These are phyloP conservation scores for Botryotinia calthae DNA, from an alignment of 2,329 filamentous ascomycete species.

Conservation along the genomic window DNA sequence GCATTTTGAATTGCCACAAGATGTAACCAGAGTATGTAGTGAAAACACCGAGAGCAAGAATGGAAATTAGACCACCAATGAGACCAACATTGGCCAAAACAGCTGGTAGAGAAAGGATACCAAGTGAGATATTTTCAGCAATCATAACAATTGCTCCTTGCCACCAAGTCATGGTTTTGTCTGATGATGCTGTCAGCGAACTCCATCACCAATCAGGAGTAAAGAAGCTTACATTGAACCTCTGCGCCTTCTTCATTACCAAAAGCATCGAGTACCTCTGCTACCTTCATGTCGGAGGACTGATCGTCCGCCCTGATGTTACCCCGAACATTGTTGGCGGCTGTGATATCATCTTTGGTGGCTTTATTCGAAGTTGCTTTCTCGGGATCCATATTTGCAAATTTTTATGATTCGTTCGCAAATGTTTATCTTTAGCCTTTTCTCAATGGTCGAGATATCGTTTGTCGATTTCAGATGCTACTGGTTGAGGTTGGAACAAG, in stretches of 20 bases:
- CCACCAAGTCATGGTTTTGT: slow-evolving; percentile 24
- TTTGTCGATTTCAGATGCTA: neutral
- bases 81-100: slow-evolving; percentile 21
- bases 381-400: neutral
- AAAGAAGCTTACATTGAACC: slow-evolving; percentile 22
- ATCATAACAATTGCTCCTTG: slow-evolving; percentile 20
- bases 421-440: neutral
- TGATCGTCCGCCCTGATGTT: slow-evolving; percentile 17
- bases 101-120: slow-evolving; percentile 23
- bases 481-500: neutral
- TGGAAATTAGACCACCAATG: slow-evolving; percentile 45
- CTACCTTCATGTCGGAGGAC: slow-evolving; percentile 24
- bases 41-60: slow-evolving; percentile 51
- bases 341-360: slow-evolving; percentile 7
- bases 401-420: neutral
- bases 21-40: slow-evolving; percentile 61
- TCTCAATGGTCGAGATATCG: neutral
- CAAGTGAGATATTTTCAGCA: slow-evolving; percentile 24
- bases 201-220: neutral
- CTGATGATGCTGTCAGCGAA: neutral
- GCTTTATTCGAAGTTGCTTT: neutral
- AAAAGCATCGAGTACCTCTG: slow-evolving; percentile 23
- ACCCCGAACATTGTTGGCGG: slow-evolving; percentile 3
- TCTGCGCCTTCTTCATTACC: slow-evolving; percentile 27
- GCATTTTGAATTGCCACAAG: slow-evolving; percentile 57